Conservation (phyloP, 208 protist genomes). For the Acanthamoeba royreba region DNA sequence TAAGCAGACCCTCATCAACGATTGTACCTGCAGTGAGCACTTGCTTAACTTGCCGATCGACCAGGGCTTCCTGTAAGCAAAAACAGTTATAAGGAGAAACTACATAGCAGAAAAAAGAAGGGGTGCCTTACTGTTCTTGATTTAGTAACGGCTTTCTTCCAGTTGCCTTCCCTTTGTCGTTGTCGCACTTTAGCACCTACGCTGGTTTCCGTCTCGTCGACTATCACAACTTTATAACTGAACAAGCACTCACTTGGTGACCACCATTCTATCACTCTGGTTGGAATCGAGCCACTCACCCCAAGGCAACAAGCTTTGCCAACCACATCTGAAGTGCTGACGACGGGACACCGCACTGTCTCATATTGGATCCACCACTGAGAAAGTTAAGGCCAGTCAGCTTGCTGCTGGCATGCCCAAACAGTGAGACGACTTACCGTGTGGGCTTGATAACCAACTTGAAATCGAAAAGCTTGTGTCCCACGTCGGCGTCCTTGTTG, state of each 20-base stretch:
- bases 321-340: slow-evolving; percentile 54
- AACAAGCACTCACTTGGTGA: not conserved
- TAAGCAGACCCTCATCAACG: slow-evolving; percentile 62
- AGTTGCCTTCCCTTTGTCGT: not conserved
- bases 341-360: slow-evolving; percentile 73
- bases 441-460: slow-evolving; percentile 58
- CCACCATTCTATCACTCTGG: no score
- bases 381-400: no score
- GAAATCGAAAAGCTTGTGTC: slow-evolving; percentile 57
- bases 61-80: not conserved
- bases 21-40: slow-evolving; percentile 66
- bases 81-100: no score
- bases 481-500: slow-evolving; percentile 73
- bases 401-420: no score
- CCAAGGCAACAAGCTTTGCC: slow-evolving; percentile 62
- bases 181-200: slow-evolving; percentile 25
- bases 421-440: no score
- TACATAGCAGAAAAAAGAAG: no score
- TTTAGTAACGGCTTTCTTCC: not conserved
- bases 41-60: not conserved
- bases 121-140: no score
- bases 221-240: slow-evolving; percentile 67
- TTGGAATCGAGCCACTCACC: not conserved
- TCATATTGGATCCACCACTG: slow-evolving; percentile 71
- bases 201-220: slow-evolving; percentile 71